Base-by-base conservation (phyloP, 805 yeast genomes). In the Candida golubevii region DNA sequence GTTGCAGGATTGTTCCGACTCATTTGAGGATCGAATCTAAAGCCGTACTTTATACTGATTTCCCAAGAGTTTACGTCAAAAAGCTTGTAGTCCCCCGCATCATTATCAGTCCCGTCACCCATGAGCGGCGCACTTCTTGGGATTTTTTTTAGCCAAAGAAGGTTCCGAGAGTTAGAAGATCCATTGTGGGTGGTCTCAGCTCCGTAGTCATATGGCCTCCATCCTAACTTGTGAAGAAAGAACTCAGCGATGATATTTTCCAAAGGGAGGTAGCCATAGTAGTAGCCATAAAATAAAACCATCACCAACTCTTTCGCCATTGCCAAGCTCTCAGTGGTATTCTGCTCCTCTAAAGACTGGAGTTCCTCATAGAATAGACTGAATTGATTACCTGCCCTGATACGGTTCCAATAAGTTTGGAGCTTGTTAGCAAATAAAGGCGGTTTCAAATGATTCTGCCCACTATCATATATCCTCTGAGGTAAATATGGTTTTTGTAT, bases 1-100 rank as follows among this genome's bases (percentile, higher is more conserved):
- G 45, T 41, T 36, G 66, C 56, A 11, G 73, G 71, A 36, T 53
- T 59, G 8, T 54, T 39, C 43, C 64, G 67, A 47, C 67, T 58
- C 42, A 63, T 53, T 33, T 51, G 59, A 15, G 55, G 53, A 43
- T 71, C 75, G 45, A 69, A 63, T 47, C 58, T 65, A 56, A 68
- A 67, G 6, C 65, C 69, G 50, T 59, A 51, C 48, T 69, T 70
- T 30, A 62, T 52, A 43, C 61, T 63, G 10, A 67, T 66, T 39
- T 71, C 75, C 76, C 76, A 71, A 10, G 62, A 47, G 27, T 56
- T 52, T 45, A 69, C 61, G 54, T 70, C 75, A 55, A 71, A 71
- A 14, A 69, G 69, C 44, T 66, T 67, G 51, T 59, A 71, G 45
- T 71, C 74, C 1, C 72, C 72, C 39, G 59, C 50, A 37, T 66